Base-by-base conservation (phyloP, 2,329 filamentous ascomycete species). In the Chalaropsis thielavioides region DNA sequence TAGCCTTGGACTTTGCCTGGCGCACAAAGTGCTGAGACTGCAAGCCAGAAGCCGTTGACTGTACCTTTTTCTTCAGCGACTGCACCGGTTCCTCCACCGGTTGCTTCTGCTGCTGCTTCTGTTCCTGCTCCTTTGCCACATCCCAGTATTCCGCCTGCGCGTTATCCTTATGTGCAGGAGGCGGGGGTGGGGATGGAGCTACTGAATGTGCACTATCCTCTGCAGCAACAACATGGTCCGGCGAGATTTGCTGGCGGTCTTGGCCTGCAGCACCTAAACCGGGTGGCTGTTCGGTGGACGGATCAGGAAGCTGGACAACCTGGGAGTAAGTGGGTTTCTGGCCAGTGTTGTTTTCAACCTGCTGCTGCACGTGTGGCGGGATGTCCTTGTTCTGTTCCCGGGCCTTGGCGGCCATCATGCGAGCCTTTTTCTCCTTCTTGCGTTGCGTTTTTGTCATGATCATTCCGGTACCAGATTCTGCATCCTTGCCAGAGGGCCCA, bases 391-490 rank as follows among this genome's bases (percentile, higher is more conserved):
- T 63, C 13, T 41, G 19, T 11, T 17, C 5, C 43, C 54, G 44
- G 3, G 61, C 31, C 22, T 51, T 22, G 5, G 41, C 24, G 10
- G 63, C 54, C 19, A 38, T 27, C 19, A 46, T 15, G n/a, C 43
- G 63, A 17, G 41, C 54, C 31, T 40, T 64, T 35, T 64, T 61
- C n/a, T 60, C 13, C 43, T 61, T 64, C 13, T 46, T 64, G 17
- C 8, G 41, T 11, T 46, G 54, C 8, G 54, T 22, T 31, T 60
- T 60, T 17, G 24, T 6, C 27, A 19, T 17, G 19, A 49, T 41
- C 11, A n/a, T 60, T 7, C 38, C 51, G 27, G 40, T 54, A 3
- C 60, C 54, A 38, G 54, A 4, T 11, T 40, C 24, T 31, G 51
- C 15, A 8, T 38, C 24, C 7, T 62, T 31, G 17, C 54, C 61